These are phyloP conservation scores for Davidsoniella virescens DNA, from an alignment of 2,329 filamentous ascomycete species.

Conservation along the genomic window DNA sequence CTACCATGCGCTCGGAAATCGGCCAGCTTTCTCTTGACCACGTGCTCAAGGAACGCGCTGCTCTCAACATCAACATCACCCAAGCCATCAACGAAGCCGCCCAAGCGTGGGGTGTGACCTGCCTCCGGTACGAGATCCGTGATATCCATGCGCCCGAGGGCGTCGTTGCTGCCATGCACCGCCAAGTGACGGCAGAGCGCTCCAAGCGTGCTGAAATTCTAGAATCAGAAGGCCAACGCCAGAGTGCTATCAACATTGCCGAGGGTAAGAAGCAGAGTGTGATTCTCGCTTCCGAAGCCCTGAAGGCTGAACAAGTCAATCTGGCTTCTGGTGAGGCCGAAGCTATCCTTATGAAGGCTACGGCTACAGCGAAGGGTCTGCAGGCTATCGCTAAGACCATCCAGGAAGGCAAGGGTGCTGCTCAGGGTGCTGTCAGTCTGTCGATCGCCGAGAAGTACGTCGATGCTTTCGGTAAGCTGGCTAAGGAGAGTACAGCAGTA, in stretches of 20 bases:
- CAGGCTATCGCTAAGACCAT: slow-evolving; percentile 71
- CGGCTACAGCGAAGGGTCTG: slow-evolving; percentile 75
- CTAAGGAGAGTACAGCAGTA: slow-evolving; percentile 87
- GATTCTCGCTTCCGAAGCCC: slow-evolving; percentile 84
- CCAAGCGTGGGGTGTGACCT: slow-evolving; percentile 91
- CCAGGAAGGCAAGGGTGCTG: slow-evolving; percentile 52
- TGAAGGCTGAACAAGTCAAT: slow-evolving; percentile 86
- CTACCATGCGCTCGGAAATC: slow-evolving; percentile 97
- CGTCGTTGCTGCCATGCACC: slow-evolving; percentile 95
- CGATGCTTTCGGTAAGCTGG: slow-evolving; percentile 79
- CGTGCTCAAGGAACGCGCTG: slow-evolving; percentile 90
- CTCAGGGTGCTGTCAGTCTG: slow-evolving; percentile 71
- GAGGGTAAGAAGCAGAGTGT: slow-evolving; percentile 95
- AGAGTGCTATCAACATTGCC: slow-evolving; percentile 96
- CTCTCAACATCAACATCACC: slow-evolving; percentile 97
- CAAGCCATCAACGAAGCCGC: slow-evolving; percentile 96
- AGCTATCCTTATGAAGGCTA: slow-evolving; percentile 73
- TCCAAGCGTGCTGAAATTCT: slow-evolving; percentile 96
- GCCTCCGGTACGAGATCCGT: slow-evolving; percentile 90
- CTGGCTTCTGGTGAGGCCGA: slow-evolving; percentile 82
- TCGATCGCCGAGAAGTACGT: slow-evolving; percentile 96
- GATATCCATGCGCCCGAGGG: slow-evolving; percentile 92
- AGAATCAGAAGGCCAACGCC: slow-evolving; percentile 89
- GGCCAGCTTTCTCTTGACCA: slow-evolving; percentile 93
- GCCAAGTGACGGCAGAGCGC: slow-evolving; percentile 91